Evolutionary conservation across 805 yeast genomes (phyloP).

Genomic region (Yamadazyma endophytica): DNA sequence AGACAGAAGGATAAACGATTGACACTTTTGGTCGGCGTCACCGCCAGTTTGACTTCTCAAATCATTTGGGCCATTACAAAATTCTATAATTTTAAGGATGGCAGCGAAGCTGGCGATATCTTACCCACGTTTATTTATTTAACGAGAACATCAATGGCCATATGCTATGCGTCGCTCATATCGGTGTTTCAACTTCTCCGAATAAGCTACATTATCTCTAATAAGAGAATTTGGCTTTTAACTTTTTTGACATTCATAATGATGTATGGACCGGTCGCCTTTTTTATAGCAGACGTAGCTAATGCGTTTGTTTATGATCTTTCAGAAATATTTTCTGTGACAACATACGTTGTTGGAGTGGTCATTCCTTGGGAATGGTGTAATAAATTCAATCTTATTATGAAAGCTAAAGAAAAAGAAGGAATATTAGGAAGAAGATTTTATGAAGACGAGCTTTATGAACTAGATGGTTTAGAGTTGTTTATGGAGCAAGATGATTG

Average conservation of each 20-base stretch:
- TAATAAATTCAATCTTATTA: slow-evolving; percentile 55
- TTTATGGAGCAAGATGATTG: slow-evolving; percentile 33
- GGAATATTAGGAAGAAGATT: slow-evolving; percentile 74
- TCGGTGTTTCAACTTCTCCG: slow-evolving; percentile 52
- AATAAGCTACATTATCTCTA: slow-evolving; percentile 45
- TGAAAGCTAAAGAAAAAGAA: slow-evolving; percentile 58
- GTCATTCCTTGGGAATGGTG: slow-evolving; percentile 87
- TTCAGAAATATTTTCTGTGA: slow-evolving; percentile 69
- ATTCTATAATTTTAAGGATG: slow-evolving; percentile 34
- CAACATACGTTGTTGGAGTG: slow-evolving; percentile 66
- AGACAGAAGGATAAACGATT: slow-evolving; percentile 66
- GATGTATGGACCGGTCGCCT: slow-evolving; percentile 58
- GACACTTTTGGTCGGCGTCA: slow-evolving; percentile 54
- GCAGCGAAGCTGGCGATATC: slow-evolving; percentile 48
- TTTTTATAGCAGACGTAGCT: slow-evolving; percentile 73
- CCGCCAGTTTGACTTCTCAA: slow-evolving; percentile 52
- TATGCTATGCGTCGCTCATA: slow-evolving; percentile 63
- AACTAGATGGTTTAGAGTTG: slow-evolving; percentile 35
- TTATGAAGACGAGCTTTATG: slow-evolving; percentile 60
- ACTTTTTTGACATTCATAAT: slow-evolving; percentile 52
- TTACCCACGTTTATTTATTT: slow-evolving; percentile 73
- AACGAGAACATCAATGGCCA: slow-evolving; percentile 65
- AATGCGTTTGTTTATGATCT: slow-evolving; percentile 71
- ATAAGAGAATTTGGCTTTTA: slow-evolving; percentile 48
- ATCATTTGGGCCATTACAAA: slow-evolving; percentile 67